phyloP scores from a whole-genome alignment of 1,284 basidiomycete genomes.

The Trichosporon coremiiforme region DNA sequence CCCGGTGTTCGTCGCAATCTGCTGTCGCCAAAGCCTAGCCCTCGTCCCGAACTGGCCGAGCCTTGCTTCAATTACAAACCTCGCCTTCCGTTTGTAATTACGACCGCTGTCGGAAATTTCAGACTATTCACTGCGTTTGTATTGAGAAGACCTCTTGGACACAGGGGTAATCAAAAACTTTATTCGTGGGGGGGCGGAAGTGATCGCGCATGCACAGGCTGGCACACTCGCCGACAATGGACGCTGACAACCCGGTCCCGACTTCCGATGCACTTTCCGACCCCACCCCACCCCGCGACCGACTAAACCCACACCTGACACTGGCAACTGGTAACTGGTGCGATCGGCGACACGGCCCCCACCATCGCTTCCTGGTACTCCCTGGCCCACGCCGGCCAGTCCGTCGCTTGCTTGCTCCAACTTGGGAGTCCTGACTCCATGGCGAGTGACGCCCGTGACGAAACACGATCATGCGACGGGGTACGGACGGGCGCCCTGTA shows the following conservation, averaged over 20 bases:
- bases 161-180: background rate
- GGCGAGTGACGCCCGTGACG: slow-evolving; percentile 3
- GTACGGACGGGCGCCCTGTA: background rate
- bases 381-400: background rate
- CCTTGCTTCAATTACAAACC: background rate
- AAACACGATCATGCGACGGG: too few relatives aligned
- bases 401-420: background rate
- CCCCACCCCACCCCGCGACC: background rate
- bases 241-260: background rate
- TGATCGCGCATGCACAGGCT: background rate
- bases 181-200: background rate
- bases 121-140: background rate
- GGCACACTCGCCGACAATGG: background rate
- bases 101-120: background rate
- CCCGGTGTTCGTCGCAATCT: background rate
- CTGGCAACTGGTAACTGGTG: too few relatives aligned
- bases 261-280: background rate
- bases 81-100: background rate
- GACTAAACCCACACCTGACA: background rate
- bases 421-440: background rate
- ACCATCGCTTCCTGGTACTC: background rate
- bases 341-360: background rate
- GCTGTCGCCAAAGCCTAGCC: background rate
- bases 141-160: too few relatives aligned
- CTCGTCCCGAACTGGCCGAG: background rate